phyloP scores from a whole-genome alignment of 2,329 filamentous ascomycete genomes.

The Sphaceloma murrayae region DNA sequence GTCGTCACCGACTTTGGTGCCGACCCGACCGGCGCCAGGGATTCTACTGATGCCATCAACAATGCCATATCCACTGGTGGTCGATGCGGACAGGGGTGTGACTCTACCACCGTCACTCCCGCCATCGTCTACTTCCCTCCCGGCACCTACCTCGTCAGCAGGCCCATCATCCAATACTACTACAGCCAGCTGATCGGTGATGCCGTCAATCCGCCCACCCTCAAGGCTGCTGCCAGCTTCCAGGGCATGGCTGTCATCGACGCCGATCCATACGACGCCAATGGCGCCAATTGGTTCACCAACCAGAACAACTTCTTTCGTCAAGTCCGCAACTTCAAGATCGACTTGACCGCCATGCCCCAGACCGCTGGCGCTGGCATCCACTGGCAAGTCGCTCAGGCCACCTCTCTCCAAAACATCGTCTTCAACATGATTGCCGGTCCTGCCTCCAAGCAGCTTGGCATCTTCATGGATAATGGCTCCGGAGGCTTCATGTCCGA shows the following conservation, averaged over 20 bases:
- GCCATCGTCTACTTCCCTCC: constrained; percentile 87
- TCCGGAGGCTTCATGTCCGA: constrained; percentile 54
- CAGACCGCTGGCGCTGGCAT: constrained; percentile 33
- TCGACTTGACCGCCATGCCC: constrained; percentile 37
- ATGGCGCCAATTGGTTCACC: constrained; percentile 42
- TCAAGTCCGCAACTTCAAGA: constrained; percentile 45
- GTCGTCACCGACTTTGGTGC: constrained; percentile 36
- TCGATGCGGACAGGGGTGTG: constrained; percentile 72
- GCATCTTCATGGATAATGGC: constrained; percentile 52
- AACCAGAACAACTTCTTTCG: constrained; percentile 50
- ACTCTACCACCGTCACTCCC: constrained; percentile 73
- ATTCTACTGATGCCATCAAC: constrained; percentile 88
- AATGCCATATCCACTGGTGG: constrained; percentile 64
- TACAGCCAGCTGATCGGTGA: constrained; percentile 91
- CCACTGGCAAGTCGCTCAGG: constrained; percentile 47
- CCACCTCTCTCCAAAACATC: constrained; percentile 53
- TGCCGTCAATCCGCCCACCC: constrained; percentile 57
- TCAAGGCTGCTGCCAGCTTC: constrained; percentile 45
- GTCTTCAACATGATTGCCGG: constrained; percentile 47
- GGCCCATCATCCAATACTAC: constrained; percentile 75
- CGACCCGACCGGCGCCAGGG: constrained; percentile 54
- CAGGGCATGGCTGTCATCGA: constrained; percentile 82
- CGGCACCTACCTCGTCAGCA: constrained; percentile 73
- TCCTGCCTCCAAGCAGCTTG: constrained; percentile 43
- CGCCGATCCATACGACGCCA: constrained; percentile 66